Evolutionary conservation across 1,139 yeast species (phyloP).

Genomic region (Kodamaea arcana): DNA sequence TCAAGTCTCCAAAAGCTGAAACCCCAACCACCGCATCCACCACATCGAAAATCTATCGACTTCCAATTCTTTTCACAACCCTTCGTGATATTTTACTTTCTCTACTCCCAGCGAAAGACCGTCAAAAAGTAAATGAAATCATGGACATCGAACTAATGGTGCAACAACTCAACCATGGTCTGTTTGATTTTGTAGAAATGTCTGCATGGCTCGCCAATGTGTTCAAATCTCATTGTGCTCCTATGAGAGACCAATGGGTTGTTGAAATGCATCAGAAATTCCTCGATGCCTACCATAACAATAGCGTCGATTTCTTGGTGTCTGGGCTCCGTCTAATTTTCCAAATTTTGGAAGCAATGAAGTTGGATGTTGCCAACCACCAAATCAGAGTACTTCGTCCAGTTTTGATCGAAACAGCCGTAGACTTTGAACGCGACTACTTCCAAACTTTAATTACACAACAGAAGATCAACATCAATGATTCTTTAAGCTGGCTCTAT

Average conservation of each 20-base stretch:
- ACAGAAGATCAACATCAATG: constrained; percentile 61
- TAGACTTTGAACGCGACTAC: constrained; percentile 88
- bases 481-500: constrained; percentile 70
- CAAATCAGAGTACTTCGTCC: constrained; percentile 86
- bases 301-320: constrained; percentile 55
- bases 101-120: constrained; percentile 75
- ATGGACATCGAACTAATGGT: constrained; percentile 74
- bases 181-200: constrained; percentile 64
- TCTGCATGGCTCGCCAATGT: constrained; percentile 69
- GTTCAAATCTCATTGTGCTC: constrained; percentile 86
- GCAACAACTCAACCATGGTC: constrained; percentile 69
- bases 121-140: constrained; percentile 63
- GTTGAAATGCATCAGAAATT: constrained; percentile 76
- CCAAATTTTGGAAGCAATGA: constrained; percentile 92
- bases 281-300: constrained; percentile 53
- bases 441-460: constrained; percentile 67
- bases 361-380: constrained; percentile 91
- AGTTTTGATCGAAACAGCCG: constrained; percentile 79
- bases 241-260: constrained; percentile 91
- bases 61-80: constrained; percentile 69
- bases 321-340: constrained; percentile 78
- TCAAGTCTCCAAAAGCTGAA: constrained; percentile 2
- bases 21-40: neutral
- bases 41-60: constrained; percentile 39
- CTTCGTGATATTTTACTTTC: constrained; percentile 72